Evolutionary conservation across 345 rosid genomes (phyloP).

Genomic region (Streptanthus diversifolius): DNA sequence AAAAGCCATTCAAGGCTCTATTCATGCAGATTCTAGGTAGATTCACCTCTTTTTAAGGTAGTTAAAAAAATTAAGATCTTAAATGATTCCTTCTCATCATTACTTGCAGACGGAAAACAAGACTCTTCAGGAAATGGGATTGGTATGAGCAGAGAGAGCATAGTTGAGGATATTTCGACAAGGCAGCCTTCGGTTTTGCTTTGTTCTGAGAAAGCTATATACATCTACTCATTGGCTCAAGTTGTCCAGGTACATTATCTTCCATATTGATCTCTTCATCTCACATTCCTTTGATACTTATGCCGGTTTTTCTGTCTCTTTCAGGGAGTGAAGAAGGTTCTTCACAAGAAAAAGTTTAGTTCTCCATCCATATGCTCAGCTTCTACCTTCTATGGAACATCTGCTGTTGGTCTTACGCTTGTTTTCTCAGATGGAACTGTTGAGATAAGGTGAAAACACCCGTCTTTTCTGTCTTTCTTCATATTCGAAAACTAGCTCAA

Average conservation of each 20-base stretch:
- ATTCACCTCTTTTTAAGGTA: background rate
- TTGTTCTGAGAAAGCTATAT: conserved; percentile 85
- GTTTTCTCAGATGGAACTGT: conserved; percentile 57
- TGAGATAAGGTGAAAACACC: conserved; percentile 66
- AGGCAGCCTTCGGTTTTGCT: conserved; percentile 58
- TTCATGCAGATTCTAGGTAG: conserved; percentile 75
- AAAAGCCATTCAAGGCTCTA: conserved; percentile 77
- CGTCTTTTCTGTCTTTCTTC: background rate
- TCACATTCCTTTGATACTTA: background rate
- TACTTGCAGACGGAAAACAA: conserved; percentile 51
- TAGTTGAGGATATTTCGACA: conserved; percentile 40
- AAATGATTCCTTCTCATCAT: conserved; percentile 6
- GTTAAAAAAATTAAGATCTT: background rate
- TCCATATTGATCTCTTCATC: background rate
- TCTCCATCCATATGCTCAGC: conserved; percentile 78
- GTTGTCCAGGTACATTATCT: conserved; percentile 40
- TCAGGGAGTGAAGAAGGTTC: conserved; percentile 74
- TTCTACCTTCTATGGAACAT: conserved; percentile 51
- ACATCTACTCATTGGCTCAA: conserved; percentile 65
- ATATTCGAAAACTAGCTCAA: background rate
- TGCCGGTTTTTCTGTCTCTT: background rate
- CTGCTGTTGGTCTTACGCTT: conserved; percentile 73
- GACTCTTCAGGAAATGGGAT: conserved; percentile 33
- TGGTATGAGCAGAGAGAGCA: conserved; percentile 36
- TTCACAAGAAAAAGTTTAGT: conserved; percentile 75